Conservation (phyloP, 352 stramenopile genomes). For the Plasmopara halstedii region DNA sequence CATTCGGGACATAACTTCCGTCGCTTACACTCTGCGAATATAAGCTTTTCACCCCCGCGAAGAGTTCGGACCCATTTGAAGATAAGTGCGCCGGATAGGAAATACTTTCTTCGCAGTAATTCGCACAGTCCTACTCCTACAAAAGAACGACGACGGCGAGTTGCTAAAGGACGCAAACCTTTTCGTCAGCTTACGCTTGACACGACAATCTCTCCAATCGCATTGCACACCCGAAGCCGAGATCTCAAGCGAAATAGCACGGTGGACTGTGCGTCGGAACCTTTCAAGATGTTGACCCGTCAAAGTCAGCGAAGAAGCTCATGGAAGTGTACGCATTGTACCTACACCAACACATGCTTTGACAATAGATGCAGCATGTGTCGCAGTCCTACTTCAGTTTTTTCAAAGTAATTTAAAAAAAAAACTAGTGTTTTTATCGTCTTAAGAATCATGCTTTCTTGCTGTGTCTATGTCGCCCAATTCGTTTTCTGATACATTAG, state of each 20-base stretch:
- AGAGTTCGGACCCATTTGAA: slow-evolving; percentile 12
- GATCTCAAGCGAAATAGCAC: slow-evolving; percentile 12
- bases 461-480: too few species aligned
- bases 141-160: slow-evolving; percentile 15
- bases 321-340: slow-evolving; percentile 57
- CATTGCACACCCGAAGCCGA: slow-evolving; percentile 26
- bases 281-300: slow-evolving; percentile 29
- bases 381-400: slow-evolving; percentile 18
- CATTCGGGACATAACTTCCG: slow-evolving; percentile 15
- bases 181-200: slow-evolving; percentile 38
- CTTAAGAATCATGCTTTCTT: too few species aligned
- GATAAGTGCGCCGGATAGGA: slow-evolving; percentile 15
- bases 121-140: slow-evolving; percentile 28
- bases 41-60: slow-evolving; percentile 12
- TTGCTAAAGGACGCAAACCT: slow-evolving; percentile 17
- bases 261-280: slow-evolving; percentile 9
- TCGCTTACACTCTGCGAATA: slow-evolving; percentile 10
- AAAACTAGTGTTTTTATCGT: slow-evolving; percentile 10
- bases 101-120: slow-evolving; percentile 29
- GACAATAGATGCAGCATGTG: slow-evolving; percentile 66
- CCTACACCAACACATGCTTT: slow-evolving; percentile 72
- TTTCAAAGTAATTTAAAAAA: slow-evolving; percentile 23
- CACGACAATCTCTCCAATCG: slow-evolving; percentile 20
- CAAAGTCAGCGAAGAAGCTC: slow-evolving; percentile 26
- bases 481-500: too few species aligned